Conservation (phyloP, 805 yeast genomes). For the Wickerhamiella galacta region DNA sequence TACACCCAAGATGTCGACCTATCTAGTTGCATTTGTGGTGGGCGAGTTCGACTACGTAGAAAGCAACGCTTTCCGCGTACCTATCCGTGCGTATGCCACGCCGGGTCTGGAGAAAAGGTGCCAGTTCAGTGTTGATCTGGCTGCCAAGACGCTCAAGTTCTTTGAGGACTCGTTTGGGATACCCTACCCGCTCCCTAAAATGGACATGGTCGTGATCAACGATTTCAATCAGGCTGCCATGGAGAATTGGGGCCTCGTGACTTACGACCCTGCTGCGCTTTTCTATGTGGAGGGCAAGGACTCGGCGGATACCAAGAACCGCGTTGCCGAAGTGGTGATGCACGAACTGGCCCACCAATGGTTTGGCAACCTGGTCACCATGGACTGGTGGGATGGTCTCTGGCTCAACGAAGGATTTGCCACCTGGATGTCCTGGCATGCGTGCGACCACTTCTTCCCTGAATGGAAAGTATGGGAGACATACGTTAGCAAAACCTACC, state of each 20-base stretch:
- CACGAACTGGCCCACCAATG: constrained; percentile 86
- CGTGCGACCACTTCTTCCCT: constrained; percentile 54
- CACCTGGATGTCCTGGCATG: constrained; percentile 63
- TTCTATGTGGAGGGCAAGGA: constrained; percentile 57
- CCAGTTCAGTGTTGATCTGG: constrained; percentile 42
- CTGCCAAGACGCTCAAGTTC: constrained; percentile 47
- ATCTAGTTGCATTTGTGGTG: constrained; percentile 54
- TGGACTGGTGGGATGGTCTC: constrained; percentile 88
- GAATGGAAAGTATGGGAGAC: constrained; percentile 70
- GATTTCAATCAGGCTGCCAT: constrained; percentile 72
- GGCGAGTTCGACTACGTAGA: constrained; percentile 53
- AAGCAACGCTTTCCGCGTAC: constrained; percentile 36
- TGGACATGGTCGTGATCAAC: constrained; percentile 66
- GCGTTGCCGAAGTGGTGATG: constrained; percentile 66
- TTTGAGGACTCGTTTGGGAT: constrained; percentile 51
- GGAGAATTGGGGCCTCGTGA: constrained; percentile 83
- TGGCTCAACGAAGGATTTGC: constrained; percentile 89
- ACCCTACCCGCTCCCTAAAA: constrained; percentile 64
- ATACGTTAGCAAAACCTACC: constrained; percentile 62
- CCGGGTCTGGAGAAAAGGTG: constrained; percentile 50
- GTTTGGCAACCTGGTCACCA: constrained; percentile 80
- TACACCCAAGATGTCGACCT: constrained; percentile 61
- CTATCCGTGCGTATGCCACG: constrained; percentile 54
- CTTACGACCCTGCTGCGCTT: constrained; percentile 43
- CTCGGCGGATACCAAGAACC: constrained; percentile 39